Base-by-base conservation (phyloP, 2,329 filamentous ascomycete species). In the Ceratocystis cacaofunesta region DNA sequence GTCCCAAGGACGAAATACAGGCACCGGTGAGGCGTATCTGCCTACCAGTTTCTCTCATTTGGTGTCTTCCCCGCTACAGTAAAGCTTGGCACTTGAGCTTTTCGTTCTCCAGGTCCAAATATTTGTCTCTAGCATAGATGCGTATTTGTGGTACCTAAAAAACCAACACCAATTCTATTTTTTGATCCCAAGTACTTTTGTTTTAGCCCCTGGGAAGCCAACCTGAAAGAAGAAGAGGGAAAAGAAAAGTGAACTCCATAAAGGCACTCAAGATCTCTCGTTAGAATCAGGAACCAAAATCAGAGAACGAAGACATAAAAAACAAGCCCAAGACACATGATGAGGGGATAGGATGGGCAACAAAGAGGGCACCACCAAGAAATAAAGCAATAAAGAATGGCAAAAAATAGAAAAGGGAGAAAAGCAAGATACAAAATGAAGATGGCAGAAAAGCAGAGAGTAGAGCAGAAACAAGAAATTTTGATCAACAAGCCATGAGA, bases 361-460 rank as follows among this genome's bases (percentile, higher is more conserved):
- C 55, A 36, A 32, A n/a, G 12, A 58, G 46, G n/a, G 30, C 25
- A 58, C 55, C 17, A 58, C 55, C 55, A 58, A 22, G 28, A 58
- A 28, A 36, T 58, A 32, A 36, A 58, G 30, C 55, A 32, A 58
- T 58, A 58, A 36, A 58, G 48, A 58, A 58, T n/a, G 55, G 30
- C 68, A 70, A 66, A 67, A 68, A 67, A 70, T 66, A 69, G 70
- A 65, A 67, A 64, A 61, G 69, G 62, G 68, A 66, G 67, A 68
- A 67, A 66, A 68, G 66, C 65, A 68, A 64, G 63, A 64, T 44
- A 70, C 68, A 70, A 70, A 66, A 67, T 63, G 68, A 70, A 69
- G 69, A 69, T 69, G 71, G 70, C 71, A 71, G 70, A 69, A 69
- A 69, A 69, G 69, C 71, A 70, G 72, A 70, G 70, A 68, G 36